phyloP scores from a whole-genome alignment of 2,329 filamentous ascomycete genomes.

The Ilyonectria sp. region DNA sequence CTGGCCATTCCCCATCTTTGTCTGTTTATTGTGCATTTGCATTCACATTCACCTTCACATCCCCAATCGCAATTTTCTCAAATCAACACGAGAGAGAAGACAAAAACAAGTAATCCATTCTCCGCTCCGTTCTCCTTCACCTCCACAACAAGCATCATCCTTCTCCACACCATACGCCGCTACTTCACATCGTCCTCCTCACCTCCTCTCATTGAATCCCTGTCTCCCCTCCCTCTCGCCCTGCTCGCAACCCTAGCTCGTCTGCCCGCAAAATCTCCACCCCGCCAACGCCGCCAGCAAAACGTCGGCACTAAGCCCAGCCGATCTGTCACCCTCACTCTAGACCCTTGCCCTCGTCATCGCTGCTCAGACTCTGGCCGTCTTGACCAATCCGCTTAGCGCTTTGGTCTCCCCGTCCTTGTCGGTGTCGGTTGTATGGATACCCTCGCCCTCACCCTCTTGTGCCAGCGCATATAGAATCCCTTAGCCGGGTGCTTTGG shows the following conservation, averaged over 20 bases:
- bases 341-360: conserved; percentile 35
- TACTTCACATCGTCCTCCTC: conserved; percentile 1
- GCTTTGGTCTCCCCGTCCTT: conserved; percentile 29
- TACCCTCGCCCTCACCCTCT: conserved; percentile 34
- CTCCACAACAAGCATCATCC: conserved; percentile 18
- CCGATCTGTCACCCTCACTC: conserved; percentile 14
- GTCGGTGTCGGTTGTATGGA: conserved; percentile 35
- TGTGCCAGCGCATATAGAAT: conserved; percentile 47
- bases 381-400: conserved; percentile 18
- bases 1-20: conserved; percentile 6
- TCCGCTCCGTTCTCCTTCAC: conserved; percentile 22
- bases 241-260: conserved; percentile 23
- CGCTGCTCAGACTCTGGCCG: conserved; percentile 34
- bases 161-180: conserved; percentile 18
- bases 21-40: conserved; percentile 1
- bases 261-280: conserved; percentile 34
- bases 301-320: conserved; percentile 30
- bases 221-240: conserved; percentile 29
- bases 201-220: conserved; percentile 29
- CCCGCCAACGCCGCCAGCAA: conserved; percentile 41
- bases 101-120: neutral
- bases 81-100: neutral
- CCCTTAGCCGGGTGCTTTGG: conserved; percentile 36
- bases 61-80: conserved; percentile 4
- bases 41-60: neutral